phyloP scores from a whole-genome alignment of 163 green algal genomes.

The Scenedesmus sp. region DNA sequence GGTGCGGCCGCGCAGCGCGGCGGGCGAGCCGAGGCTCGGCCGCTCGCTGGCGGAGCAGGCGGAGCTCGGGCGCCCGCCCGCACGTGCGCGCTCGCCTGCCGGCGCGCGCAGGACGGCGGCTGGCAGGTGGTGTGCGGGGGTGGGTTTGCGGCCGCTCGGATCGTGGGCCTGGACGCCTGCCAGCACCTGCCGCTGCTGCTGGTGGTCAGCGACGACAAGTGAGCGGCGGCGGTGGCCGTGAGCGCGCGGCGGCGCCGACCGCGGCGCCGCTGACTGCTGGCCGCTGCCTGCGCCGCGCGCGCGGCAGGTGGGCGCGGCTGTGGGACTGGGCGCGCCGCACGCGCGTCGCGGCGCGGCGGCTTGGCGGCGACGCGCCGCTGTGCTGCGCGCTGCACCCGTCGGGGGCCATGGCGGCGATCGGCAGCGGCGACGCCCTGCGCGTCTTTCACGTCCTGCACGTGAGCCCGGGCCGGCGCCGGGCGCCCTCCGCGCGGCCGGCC shows the following conservation, averaged over 20 bases:
- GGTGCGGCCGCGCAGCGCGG: no score
- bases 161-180: conserved; percentile 28
- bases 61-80: no score
- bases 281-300: background rate
- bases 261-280: background rate
- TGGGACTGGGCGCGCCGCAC: conserved; percentile 43
- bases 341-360: conserved; percentile 15
- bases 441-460: conserved; percentile 34
- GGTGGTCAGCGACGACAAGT: conserved; percentile 34
- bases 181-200: conserved; percentile 41
- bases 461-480: no score
- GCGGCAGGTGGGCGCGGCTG: conserved; percentile 8
- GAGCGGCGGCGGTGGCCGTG: background rate
- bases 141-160: conserved; percentile 24
- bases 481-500: no score
- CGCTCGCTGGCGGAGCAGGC: no score
- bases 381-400: conserved; percentile 40
- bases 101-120: no score
- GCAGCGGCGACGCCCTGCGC: conserved; percentile 17
- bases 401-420: conserved; percentile 28
- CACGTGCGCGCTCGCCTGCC: no score
- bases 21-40: no score
- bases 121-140: conserved; percentile 34
- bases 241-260: no score
- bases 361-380: conserved; percentile 22